Evolutionary conservation across 768 basidiomycete genomes (phyloP).

Genomic region (Suillus cothurnatus): DNA sequence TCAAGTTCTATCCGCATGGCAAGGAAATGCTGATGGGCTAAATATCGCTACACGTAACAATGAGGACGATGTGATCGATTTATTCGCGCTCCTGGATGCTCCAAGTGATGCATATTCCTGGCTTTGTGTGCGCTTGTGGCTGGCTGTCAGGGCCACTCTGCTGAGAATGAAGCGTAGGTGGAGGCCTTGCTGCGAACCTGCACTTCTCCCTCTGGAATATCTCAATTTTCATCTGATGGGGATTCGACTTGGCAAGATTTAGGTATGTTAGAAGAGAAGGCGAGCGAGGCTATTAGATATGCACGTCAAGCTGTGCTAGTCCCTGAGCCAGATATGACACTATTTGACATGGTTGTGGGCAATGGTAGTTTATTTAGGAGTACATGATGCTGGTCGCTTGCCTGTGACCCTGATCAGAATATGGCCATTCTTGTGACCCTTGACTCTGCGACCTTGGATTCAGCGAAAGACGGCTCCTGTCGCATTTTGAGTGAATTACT

Average conservation of each 20-base stretch:
- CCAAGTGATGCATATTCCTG: conserved; percentile 46
- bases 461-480: conserved; percentile 17
- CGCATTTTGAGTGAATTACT: conserved; percentile 43
- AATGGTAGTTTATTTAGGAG: conserved; percentile 46
- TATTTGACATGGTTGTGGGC: conserved; percentile 60
- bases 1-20: neutral
- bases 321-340: conserved; percentile 54
- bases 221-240: neutral
- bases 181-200: neutral
- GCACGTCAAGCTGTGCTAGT: conserved; percentile 47
- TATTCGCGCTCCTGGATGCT: conserved; percentile 43
- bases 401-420: neutral
- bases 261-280: conserved; percentile 7
- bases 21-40: neutral
- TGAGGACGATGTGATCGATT: conserved; percentile 9
- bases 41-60: neutral
- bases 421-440: conserved; percentile 37
- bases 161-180: conserved; percentile 1
- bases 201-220: neutral
- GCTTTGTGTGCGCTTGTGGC: conserved; percentile 40
- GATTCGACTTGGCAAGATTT: neutral
- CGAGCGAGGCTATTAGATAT: conserved; percentile 15
- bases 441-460: conserved; percentile 28
- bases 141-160: conserved; percentile 3
- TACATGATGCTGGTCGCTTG: neutral